phyloP scores from a whole-genome alignment of 306 rosid genomes.

The cucumber (Cucumis sativus) region DNA sequence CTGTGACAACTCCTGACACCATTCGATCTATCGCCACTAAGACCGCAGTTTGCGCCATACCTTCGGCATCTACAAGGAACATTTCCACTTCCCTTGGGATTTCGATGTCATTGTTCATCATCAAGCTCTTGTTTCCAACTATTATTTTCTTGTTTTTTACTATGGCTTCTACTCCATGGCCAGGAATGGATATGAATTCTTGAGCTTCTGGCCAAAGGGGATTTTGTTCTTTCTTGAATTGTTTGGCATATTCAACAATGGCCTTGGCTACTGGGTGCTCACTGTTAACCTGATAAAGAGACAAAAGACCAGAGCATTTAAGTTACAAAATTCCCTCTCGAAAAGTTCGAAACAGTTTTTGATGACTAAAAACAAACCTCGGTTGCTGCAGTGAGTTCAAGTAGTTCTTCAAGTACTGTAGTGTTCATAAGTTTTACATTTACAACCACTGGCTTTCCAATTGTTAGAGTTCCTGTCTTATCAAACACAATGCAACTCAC shows the following conservation, averaged over 20 bases:
- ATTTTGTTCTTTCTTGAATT: constrained; percentile 29
- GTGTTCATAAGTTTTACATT: constrained; percentile 28
- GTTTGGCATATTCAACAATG: constrained; percentile 59
- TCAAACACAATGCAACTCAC: constrained; percentile 79
- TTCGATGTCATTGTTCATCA: constrained; percentile 31
- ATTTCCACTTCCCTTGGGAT: constrained; percentile 45
- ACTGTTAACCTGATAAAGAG: constrained; percentile 55
- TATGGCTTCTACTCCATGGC: constrained; percentile 64
- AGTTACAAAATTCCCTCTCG: background rate
- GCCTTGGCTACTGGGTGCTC: constrained; percentile 87
- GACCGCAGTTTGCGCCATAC: constrained; percentile 58
- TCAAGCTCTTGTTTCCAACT: constrained; percentile 67
- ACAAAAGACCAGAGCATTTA: background rate
- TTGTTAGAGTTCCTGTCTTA: constrained; percentile 88
- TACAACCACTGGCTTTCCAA: constrained; percentile 71
- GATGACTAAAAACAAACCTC: constrained; percentile 30
- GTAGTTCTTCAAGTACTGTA: constrained; percentile 28
- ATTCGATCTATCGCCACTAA: constrained; percentile 43
- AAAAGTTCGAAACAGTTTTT: background rate
- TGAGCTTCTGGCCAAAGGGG: constrained; percentile 49
- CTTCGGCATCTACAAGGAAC: constrained; percentile 49
- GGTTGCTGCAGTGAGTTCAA: constrained; percentile 59
- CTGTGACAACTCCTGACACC: constrained; percentile 50
- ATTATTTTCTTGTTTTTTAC: constrained; percentile 4
- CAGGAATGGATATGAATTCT: constrained; percentile 52